These are phyloP conservation scores for Neostapfia colusana DNA, from an alignment of 176 grass and related monocot species.

Conservation along the genomic window DNA sequence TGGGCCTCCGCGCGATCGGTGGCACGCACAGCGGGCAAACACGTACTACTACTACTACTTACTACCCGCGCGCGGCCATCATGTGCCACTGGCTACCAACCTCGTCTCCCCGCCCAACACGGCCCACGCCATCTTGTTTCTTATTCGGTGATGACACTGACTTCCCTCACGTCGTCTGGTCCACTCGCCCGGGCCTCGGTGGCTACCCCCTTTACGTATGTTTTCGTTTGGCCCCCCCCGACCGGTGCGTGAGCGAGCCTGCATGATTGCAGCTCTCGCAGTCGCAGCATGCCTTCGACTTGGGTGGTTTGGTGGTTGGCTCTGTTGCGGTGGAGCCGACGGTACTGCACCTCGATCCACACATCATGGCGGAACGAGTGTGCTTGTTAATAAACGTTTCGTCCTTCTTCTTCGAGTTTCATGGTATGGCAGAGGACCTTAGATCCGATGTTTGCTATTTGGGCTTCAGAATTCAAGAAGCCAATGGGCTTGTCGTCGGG, in stretches of 20 bases:
- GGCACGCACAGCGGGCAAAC: too few species aligned
- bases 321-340: slow-evolving; percentile 24
- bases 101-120: background rate
- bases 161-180: slow-evolving; percentile 43
- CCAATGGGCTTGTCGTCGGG: too few species aligned
- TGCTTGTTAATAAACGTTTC: background rate
- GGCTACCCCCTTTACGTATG: background rate
- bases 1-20: slow-evolving; percentile 29
- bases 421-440: background rate
- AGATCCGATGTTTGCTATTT: too few species aligned
- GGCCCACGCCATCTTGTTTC: too few species aligned
- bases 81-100: background rate
- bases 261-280: too few species aligned
- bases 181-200: background rate
- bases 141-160: too few species aligned
- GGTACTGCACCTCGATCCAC: background rate
- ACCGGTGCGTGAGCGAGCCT: too few species aligned
- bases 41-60: too few species aligned
- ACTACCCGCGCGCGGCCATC: slow-evolving; percentile 22
- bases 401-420: background rate
- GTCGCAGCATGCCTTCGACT: background rate
- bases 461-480: too few species aligned
- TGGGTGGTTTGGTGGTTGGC: background rate
- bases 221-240: too few species aligned
- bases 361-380: background rate